Conservation (phyloP, 108 stramenopile genomes). For the Pelagomonas calceolata region DNA sequence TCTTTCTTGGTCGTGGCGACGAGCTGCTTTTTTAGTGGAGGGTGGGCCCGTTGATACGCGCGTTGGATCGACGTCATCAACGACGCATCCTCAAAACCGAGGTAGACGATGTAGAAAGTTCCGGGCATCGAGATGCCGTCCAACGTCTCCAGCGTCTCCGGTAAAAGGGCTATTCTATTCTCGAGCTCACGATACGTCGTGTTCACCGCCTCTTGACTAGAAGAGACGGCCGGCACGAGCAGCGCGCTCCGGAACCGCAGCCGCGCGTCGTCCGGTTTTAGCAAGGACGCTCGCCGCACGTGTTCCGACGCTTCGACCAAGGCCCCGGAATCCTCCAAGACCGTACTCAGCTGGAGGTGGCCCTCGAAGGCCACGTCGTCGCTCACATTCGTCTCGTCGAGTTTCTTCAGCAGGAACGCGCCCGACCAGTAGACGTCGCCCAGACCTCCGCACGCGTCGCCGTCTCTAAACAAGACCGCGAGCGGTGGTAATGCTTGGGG, state of each 20-base stretch:
- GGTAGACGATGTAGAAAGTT: constrained; percentile 22
- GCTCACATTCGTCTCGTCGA: not conserved
- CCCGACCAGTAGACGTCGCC: constrained; percentile 13
- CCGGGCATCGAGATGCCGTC: constrained; percentile 4
- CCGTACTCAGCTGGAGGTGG: not conserved
- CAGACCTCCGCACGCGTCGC: constrained; percentile 4
- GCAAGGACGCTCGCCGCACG: not conserved
- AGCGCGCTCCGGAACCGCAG: constrained; percentile 1
- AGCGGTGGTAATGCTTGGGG: constrained; percentile 2
- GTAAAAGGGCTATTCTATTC: too few species aligned
- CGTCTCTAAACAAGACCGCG: constrained; percentile 5
- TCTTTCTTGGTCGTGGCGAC: not conserved
- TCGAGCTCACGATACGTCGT: not conserved
- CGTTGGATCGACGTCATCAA: constrained; percentile 1
- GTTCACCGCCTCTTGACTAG: not conserved
- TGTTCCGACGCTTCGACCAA: not conserved
- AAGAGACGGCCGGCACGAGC: constrained; percentile 7
- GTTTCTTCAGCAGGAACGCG: constrained; percentile 3
- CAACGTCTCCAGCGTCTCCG: not conserved
- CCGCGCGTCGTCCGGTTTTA: not conserved
- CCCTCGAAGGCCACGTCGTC: not conserved
- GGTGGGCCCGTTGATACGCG: not conserved
- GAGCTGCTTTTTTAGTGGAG: not conserved
- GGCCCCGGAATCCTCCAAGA: constrained; percentile 8
- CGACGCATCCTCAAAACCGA: constrained; percentile 6